Conservation (phyloP, 2,329 filamentous ascomycete species). For the Zalaria obscura region DNA sequence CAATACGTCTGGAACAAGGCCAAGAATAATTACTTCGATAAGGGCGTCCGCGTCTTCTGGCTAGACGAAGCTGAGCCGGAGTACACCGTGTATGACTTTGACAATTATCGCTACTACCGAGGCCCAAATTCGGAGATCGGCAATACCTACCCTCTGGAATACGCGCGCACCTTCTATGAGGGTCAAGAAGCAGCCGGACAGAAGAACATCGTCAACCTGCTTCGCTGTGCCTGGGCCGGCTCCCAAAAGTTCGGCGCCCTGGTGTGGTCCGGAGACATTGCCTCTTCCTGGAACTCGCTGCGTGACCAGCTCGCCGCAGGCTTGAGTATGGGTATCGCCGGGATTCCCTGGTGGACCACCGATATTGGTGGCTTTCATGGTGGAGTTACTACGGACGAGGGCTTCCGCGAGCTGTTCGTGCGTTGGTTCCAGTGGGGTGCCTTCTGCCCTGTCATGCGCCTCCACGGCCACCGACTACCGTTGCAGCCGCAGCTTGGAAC, state of each 20-base stretch:
- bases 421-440: conserved; percentile 58
- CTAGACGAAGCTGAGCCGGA: conserved; percentile 57
- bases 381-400: conserved; percentile 39
- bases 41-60: conserved; percentile 53
- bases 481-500: conserved; percentile 30
- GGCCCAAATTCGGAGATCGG: conserved; percentile 42
- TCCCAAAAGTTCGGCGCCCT: conserved; percentile 51
- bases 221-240: conserved; percentile 42
- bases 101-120: conserved; percentile 47
- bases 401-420: conserved; percentile 49
- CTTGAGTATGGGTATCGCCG: conserved; percentile 50
- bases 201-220: conserved; percentile 43
- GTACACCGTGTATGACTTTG: conserved; percentile 51
- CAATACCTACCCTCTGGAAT: conserved; percentile 46
- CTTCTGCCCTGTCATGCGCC: conserved; percentile 52
- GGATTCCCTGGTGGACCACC: conserved; percentile 56
- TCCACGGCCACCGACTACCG: conserved; percentile 53
- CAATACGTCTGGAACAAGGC: conserved; percentile 45
- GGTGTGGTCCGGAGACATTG: conserved; percentile 55
- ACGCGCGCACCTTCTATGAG: conserved; percentile 46
- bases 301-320: conserved; percentile 48
- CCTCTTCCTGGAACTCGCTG: conserved; percentile 46
- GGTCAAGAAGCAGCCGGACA: conserved; percentile 41
- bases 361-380: conserved; percentile 59
- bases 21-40: conserved; percentile 46